Conservation (phyloP, 805 yeast species). For the Blastobotrys mokoenaii region DNA sequence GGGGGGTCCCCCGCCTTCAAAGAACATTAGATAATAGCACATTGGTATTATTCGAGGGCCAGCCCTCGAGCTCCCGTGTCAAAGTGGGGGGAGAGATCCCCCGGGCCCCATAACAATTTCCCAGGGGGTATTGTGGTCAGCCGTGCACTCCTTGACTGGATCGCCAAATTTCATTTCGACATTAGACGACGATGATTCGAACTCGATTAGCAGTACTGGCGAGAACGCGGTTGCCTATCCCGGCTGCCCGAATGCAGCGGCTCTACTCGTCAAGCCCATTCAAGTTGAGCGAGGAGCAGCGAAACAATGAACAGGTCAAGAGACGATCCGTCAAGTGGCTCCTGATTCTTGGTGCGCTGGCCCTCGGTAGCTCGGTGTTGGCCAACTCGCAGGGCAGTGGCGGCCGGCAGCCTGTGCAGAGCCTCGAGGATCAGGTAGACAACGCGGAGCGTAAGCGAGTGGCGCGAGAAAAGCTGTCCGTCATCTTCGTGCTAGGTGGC, state of each 20-base stretch:
- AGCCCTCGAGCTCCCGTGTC: too few species aligned
- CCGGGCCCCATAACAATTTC: too few species aligned
- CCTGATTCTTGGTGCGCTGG: constrained; percentile 4
- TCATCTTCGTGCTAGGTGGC: constrained; percentile 88
- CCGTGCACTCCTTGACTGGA: too few species aligned
- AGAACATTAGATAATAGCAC: too few species aligned
- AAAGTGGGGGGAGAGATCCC: too few species aligned
- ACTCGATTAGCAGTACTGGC: background rate
- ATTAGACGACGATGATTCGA: too few species aligned
- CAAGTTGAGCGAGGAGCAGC: constrained; percentile 2
- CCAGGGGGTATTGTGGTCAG: too few species aligned
- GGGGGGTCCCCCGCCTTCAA: too few species aligned
- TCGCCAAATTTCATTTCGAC: too few species aligned
- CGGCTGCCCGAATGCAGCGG: background rate
- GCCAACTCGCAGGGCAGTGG: background rate
- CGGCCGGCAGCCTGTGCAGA: background rate
- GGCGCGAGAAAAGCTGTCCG: constrained; percentile 23
- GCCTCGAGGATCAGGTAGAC: background rate
- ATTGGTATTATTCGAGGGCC: too few species aligned
- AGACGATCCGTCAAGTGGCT: constrained; percentile 5
- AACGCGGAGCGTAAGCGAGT: background rate
- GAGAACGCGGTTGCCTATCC: background rate
- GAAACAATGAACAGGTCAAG: background rate
- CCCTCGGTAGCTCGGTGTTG: constrained; percentile 4
- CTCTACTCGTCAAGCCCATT: background rate